Evolutionary conservation across 805 yeast genomes (phyloP).

Genomic region (Nakazawaea holstii): DNA sequence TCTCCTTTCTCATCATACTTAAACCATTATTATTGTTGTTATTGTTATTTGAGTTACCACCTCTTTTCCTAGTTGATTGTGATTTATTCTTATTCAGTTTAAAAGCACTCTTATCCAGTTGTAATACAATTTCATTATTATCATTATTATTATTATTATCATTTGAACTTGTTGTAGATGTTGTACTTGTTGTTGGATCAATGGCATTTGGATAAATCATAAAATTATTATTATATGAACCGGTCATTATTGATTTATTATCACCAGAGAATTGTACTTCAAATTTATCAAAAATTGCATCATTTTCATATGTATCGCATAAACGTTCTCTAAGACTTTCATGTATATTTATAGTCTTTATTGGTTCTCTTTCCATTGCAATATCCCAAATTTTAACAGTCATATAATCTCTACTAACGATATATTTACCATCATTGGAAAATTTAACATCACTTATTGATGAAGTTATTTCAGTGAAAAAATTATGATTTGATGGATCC

Average conservation of each 20-base stretch:
- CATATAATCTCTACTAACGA: conserved; percentile 96
- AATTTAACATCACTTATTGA: conserved; percentile 92
- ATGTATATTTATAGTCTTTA: conserved; percentile 91
- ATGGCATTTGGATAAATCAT: conserved; percentile 91
- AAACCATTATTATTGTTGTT: conserved; percentile 6
- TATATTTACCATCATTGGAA: conserved; percentile 86
- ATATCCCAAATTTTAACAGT: conserved; percentile 98
- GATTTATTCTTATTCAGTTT: conserved; percentile 56
- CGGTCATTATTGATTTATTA: conserved; percentile 88
- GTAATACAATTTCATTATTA: conserved; percentile 71
- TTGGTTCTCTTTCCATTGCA: conserved; percentile 92
- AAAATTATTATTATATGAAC: conserved; percentile 94
- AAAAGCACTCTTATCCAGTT: conserved; percentile 97
- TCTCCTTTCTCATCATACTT: conserved; percentile 49
- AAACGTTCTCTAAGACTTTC: conserved; percentile 89
- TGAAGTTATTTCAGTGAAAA: conserved; percentile 95
- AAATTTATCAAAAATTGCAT: conserved; percentile 96
- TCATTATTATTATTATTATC: conserved; percentile 27
- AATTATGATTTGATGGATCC: conserved; percentile 90
- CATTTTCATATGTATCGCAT: conserved; percentile 97
- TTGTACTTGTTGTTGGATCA: conserved; percentile 23
- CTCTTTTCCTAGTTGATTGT: conserved; percentile 35
- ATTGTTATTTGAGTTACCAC: conserved; percentile 22
- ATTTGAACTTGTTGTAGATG: conserved; percentile 9
- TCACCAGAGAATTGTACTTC: conserved; percentile 96